Percentiles rank a stretch among this genome's conserved stretches.
Evolutionary conservation across 164 flowering plant genomes (phyloP).

Genomic region (Cinnamomum micranthum): DNA sequence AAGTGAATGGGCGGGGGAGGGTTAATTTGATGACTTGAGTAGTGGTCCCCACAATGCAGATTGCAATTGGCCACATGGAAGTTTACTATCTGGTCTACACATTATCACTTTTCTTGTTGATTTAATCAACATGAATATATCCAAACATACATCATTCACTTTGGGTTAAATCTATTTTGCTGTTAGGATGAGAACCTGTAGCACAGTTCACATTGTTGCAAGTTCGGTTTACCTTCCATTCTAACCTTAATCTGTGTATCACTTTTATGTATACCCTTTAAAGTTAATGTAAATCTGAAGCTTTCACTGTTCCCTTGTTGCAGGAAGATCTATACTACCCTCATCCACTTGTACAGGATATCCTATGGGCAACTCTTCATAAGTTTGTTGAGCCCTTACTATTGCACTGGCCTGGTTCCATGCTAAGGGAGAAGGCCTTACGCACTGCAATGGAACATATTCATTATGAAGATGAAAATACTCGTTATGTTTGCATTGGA

Average conservation of each 20-base stretch:
- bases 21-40: background rate
- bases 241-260: background rate
- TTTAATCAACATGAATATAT: background rate
- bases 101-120: background rate
- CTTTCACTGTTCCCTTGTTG: slow-evolving; percentile 1
- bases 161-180: background rate
- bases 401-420: slow-evolving; percentile 29
- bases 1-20: too few species aligned
- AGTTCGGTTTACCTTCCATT: too few species aligned
- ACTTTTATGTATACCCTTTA: background rate
- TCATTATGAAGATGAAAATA: slow-evolving; percentile 36
- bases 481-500: slow-evolving; percentile 30
- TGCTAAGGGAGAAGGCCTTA: slow-evolving; percentile 33
- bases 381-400: slow-evolving; percentile 31
- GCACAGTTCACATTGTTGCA: too few species aligned
- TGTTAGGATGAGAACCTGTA: too few species aligned
- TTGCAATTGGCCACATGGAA: background rate
- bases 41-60: background rate
- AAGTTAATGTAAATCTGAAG: background rate
- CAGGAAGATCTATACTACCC: slow-evolving; percentile 45
- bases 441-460: slow-evolving; percentile 24
- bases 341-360: slow-evolving; percentile 33
- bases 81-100: background rate
- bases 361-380: slow-evolving; percentile 33
- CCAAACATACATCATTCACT: background rate